Base-by-base conservation (phyloP, 768 basidiomycete species). In the Tremella mesenterica region DNA sequence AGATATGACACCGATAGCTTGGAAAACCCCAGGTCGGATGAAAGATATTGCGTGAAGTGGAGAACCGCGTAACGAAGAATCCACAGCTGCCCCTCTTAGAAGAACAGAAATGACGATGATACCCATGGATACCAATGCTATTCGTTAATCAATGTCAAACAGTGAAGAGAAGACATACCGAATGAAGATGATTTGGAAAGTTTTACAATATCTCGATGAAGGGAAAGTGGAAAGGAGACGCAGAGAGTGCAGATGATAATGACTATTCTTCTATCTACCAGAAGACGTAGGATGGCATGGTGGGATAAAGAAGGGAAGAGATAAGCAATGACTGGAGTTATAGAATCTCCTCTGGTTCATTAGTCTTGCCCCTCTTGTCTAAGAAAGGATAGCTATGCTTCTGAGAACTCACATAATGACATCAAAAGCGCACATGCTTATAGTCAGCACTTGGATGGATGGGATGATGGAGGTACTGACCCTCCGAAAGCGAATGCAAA, bases 401-500 rank as follows among this genome's bases (percentile, higher is more conserved):
- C 46, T 28, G 29, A 48, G n/a, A 33, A 51, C 65, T 55, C 78
- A 84, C 50, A 95, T 89, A 62, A 97, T 96, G 64, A 97, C 93
- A 26, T 90, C 88, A 71, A 96, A 97, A 0, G 93, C 93, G 61
- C 90, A 93, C 91, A 96, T 96, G 38, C 93, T 69, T 36, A 13
- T 55, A 12, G 27, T 31, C 2, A 51, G 25, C 36, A 49, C 5
- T 23, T 46, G 16, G 20, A 30, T n/a, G 13, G 34, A 39, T 23
- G 21, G 4, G 50, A 16, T 21, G 18, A 45, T 6, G 2, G 43
- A 34, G 18, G 14, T n/a, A 58, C 53, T 43, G 20, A 72, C 49
- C 90, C 92, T 64, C 95, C 95, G 60, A 95, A 95, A 7, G 95
- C 95, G 69, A 99, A 97, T 3, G 90, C 78, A 69, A 99, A 97